These are phyloP conservation scores for Microcyclospora tardicrescens DNA, from an alignment of 2,329 filamentous ascomycete species.

Conservation along the genomic window DNA sequence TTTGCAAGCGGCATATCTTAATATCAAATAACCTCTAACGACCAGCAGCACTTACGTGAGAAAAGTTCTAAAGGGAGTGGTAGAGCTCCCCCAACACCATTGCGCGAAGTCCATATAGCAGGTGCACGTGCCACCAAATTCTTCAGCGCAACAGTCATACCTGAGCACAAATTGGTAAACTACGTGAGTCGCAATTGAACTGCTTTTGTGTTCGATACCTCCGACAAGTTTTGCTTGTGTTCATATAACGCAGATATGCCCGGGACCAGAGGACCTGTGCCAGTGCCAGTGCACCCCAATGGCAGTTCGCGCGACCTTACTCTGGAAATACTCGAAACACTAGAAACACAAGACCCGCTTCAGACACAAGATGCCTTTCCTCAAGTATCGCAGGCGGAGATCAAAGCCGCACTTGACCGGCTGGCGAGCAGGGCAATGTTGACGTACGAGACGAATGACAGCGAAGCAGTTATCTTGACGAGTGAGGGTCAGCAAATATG, in stretches of 20 bases:
- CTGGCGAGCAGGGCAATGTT: slow-evolving; percentile 78
- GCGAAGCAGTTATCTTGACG: slow-evolving; percentile 65
- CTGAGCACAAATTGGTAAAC: too few relatives aligned
- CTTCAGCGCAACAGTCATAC: too few relatives aligned
- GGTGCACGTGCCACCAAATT: too few relatives aligned
- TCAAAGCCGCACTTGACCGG: slow-evolving; percentile 83
- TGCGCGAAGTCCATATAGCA: too few relatives aligned
- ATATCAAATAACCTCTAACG: too few relatives aligned
- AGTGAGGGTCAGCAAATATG: slow-evolving; percentile 66
- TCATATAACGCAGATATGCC: not conserved
- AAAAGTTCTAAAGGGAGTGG: too few relatives aligned
- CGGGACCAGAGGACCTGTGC: slow-evolving; percentile 32
- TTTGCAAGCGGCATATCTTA: too few relatives aligned
- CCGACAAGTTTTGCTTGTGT: too few relatives aligned
- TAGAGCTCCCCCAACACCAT: too few relatives aligned
- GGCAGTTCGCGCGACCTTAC: slow-evolving; percentile 41
- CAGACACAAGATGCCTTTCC: slow-evolving; percentile 21
- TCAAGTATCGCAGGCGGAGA: slow-evolving; percentile 27
- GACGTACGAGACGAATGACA: slow-evolving; percentile 68
- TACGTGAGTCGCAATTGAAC: too few relatives aligned
- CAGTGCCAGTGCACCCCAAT: slow-evolving; percentile 25
- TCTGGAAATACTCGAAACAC: slow-evolving; percentile 68
- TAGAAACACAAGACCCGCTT: slow-evolving; percentile 27
- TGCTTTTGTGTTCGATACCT: too few relatives aligned
- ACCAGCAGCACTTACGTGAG: too few relatives aligned